Conservation (phyloP, 495 filamentous ascomycete genomes). For the Massariosphaeria phaeospora region DNA sequence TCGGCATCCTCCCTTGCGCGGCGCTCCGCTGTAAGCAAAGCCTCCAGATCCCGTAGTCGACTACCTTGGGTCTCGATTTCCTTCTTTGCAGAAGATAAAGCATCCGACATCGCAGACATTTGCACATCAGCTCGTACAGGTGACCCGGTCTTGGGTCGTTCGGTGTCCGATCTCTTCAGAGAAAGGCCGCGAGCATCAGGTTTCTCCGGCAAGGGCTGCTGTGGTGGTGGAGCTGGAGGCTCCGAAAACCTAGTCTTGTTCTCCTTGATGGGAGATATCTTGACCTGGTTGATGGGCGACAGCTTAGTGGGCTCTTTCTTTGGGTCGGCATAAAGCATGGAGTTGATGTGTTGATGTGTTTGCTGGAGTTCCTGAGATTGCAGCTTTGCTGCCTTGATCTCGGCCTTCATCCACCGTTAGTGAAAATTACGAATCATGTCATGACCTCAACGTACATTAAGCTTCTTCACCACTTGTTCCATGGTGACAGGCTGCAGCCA, state of each 20-base stretch:
- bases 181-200: constrained; percentile 64
- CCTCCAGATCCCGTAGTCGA: constrained; percentile 76
- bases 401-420: constrained; percentile 51
- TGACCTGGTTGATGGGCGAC: constrained; percentile 18
- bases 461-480: constrained; percentile 88
- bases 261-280: constrained; percentile 45
- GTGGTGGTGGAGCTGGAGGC: constrained; percentile 84
- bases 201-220: constrained; percentile 86
- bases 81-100: constrained; percentile 69
- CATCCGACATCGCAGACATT: constrained; percentile 74
- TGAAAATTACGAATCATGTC: constrained; percentile 31
- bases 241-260: constrained; percentile 74
- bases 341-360: constrained; percentile 73
- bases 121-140: constrained; percentile 45
- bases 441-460: constrained; percentile 63
- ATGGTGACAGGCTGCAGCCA: constrained; percentile 87
- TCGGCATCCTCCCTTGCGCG: constrained; percentile 78
- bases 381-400: constrained; percentile 81
- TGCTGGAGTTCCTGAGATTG: constrained; percentile 79
- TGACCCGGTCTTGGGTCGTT: constrained; percentile 60
- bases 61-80: constrained; percentile 75
- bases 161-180: constrained; percentile 69
- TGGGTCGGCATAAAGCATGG: constrained; percentile 65
- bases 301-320: constrained; percentile 53
- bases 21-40: constrained; percentile 69